Percentiles rank a stretch among this genome's conserved stretches.
Evolutionary conservation across 1,284 basidiomycete genomes (phyloP).

Genomic region (Ganoderma sp.): DNA sequence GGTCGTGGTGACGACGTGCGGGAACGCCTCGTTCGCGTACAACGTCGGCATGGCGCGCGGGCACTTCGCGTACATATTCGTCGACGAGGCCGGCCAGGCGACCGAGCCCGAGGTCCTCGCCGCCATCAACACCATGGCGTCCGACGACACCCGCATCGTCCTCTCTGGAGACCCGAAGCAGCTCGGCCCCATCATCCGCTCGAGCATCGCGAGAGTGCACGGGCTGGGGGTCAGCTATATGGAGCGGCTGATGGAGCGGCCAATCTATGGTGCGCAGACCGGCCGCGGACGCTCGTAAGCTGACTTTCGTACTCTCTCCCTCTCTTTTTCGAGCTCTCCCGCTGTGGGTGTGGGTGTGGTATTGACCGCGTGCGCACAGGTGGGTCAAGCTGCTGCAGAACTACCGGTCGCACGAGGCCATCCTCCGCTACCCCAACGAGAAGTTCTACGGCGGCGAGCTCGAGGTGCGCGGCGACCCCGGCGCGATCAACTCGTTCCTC

Average conservation of each 20-base stretch:
- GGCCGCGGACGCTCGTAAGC: constrained; percentile 45
- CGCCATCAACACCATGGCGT: constrained; percentile 54
- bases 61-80: constrained; percentile 66
- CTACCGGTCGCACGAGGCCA: constrained; percentile 61
- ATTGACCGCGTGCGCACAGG: constrained; percentile 35
- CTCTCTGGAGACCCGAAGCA: constrained; percentile 65
- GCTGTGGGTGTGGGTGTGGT: too few relatives aligned
- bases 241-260: constrained; percentile 54
- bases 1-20: constrained; percentile 68
- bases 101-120: constrained; percentile 63
- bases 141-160: constrained; percentile 50
- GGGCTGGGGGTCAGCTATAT: constrained; percentile 57
- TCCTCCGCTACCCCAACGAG: constrained; percentile 63
- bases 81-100: constrained; percentile 71
- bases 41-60: constrained; percentile 62
- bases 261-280: constrained; percentile 48
- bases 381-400: constrained; percentile 59
- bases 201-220: constrained; percentile 48
- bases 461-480: constrained; percentile 47
- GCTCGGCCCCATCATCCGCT: constrained; percentile 60
- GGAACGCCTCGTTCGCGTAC: constrained; percentile 60
- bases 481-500: constrained; percentile 43
- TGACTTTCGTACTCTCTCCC: neutral
- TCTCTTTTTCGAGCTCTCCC: too few relatives aligned
- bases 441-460: constrained; percentile 60